Evolutionary conservation across 2,329 filamentous ascomycete genomes (phyloP).

Genomic region (Colletotrichum filicis): DNA sequence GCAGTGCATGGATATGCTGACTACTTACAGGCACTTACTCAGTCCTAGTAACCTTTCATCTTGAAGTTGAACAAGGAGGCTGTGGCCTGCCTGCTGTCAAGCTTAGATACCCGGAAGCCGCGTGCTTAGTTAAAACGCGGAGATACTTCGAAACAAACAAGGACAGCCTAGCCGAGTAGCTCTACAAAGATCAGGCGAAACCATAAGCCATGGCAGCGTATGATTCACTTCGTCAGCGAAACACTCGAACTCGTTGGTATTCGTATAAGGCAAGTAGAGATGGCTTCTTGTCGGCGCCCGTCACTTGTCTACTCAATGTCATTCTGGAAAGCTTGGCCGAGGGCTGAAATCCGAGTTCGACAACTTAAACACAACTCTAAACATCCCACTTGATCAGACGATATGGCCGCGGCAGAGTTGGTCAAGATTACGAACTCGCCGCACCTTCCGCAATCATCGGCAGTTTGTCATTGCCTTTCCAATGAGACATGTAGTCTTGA

Average conservation of each 20-base stretch:
- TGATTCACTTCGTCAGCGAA: neutral
- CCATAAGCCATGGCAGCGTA: neutral
- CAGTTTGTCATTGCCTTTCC: neutral
- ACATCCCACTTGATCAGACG: neutral
- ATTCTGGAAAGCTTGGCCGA: neutral
- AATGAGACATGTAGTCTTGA: too few species aligned
- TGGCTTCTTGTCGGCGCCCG: neutral
- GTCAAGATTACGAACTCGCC: neutral
- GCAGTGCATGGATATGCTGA: neutral
- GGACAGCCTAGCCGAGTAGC: neutral
- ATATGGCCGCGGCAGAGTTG: neutral
- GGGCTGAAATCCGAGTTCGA: neutral
- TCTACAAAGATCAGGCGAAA: slow-evolving; percentile 1
- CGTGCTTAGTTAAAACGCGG: neutral
- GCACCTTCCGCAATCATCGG: neutral
- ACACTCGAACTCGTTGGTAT: neutral
- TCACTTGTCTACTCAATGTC: neutral
- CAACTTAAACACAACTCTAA: neutral
- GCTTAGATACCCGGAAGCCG: neutral
- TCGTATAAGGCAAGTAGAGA: neutral
- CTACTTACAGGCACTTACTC: neutral
- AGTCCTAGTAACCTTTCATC: neutral
- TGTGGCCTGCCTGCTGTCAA: neutral
- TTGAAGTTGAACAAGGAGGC: neutral
- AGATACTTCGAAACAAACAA: slow-evolving; percentile 3